Evolutionary conservation across 257 asterid species (phyloP).

Genomic region (Rehmannia glutinosa): DNA sequence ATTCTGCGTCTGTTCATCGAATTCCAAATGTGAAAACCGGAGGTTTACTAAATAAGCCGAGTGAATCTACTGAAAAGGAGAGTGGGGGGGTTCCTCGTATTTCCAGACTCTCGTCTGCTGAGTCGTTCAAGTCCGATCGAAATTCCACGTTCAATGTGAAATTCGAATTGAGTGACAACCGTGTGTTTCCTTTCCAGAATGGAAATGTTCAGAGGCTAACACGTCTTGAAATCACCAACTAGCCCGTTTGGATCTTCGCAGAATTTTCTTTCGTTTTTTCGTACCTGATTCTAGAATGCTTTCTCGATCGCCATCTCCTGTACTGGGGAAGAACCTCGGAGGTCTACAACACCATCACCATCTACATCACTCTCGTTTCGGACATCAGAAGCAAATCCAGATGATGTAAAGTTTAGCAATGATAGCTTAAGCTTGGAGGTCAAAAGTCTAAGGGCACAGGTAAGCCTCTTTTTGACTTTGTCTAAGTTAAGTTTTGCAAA

Average conservation of each 20-base stretch:
- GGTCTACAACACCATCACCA: slow-evolving; percentile 29
- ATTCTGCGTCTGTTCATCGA: slow-evolving; percentile 30
- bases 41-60: slow-evolving; percentile 27
- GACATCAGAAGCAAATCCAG: slow-evolving; percentile 35
- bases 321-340: slow-evolving; percentile 39
- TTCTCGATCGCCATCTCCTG: slow-evolving; percentile 62
- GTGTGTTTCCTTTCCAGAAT: slow-evolving; percentile 35
- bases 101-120: slow-evolving; percentile 55
- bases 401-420: slow-evolving; percentile 34
- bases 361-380: slow-evolving; percentile 25
- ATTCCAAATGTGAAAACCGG: slow-evolving; percentile 38
- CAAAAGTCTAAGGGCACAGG: slow-evolving; percentile 68
- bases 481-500: too few species aligned
- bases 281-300: slow-evolving; percentile 44
- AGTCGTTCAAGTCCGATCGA: slow-evolving; percentile 58
- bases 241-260: slow-evolving; percentile 35
- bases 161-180: slow-evolving; percentile 32
- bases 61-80: slow-evolving; percentile 48
- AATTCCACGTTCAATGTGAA: slow-evolving; percentile 23
- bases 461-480: slow-evolving; percentile 29
- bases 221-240: slow-evolving; percentile 48
- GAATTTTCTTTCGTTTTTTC: slow-evolving; percentile 33
- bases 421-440: slow-evolving; percentile 51
- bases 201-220: slow-evolving; percentile 43
- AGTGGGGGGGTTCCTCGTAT: slow-evolving; percentile 29